phyloP scores from a whole-genome alignment of 257 asterid species.

The Gentiana dahurica region DNA sequence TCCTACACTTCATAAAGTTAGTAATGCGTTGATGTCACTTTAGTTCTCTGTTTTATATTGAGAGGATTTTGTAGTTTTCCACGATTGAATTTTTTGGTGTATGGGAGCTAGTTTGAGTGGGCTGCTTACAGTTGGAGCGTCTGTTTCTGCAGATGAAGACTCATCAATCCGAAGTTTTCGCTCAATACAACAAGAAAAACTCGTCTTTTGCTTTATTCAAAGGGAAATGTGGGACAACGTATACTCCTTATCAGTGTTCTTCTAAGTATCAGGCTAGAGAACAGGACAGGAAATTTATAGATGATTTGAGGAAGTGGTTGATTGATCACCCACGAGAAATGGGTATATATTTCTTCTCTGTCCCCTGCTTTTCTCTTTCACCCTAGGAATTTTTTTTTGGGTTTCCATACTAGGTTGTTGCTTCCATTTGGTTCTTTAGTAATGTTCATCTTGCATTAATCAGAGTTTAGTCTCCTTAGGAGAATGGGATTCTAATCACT shows the following conservation, averaged over 20 bases:
- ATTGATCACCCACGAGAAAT: conserved; percentile 27
- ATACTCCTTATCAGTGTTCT: conserved; percentile 55
- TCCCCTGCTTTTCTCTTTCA: too few relatives aligned
- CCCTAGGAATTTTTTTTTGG: too few relatives aligned
- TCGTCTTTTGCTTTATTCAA: conserved; percentile 70
- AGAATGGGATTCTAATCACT: too few relatives aligned
- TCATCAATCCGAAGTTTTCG: conserved; percentile 40
- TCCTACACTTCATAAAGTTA: not conserved
- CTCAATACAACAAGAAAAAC: conserved; percentile 46
- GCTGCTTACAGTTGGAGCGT: not conserved
- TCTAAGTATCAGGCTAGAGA: conserved; percentile 39
- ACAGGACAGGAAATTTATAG: conserved; percentile 34
- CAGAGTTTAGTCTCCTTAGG: too few relatives aligned
- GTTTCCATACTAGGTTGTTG: too few relatives aligned
- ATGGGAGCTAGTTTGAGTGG: not conserved
- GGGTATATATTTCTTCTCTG: conserved; percentile 8
- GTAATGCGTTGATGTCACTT: not conserved
- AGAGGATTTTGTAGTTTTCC: too few relatives aligned
- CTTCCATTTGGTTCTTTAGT: too few relatives aligned
- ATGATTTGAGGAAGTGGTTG: conserved; percentile 41
- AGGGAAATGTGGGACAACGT: conserved; percentile 27
- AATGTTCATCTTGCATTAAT: too few relatives aligned
- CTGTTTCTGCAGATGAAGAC: conserved; percentile 37
- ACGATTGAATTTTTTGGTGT: too few relatives aligned
- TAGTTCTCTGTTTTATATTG: not conserved